Base-by-base conservation (phyloP, 352 stramenopile genomes). In the Nothophytophthora sp. region DNA sequence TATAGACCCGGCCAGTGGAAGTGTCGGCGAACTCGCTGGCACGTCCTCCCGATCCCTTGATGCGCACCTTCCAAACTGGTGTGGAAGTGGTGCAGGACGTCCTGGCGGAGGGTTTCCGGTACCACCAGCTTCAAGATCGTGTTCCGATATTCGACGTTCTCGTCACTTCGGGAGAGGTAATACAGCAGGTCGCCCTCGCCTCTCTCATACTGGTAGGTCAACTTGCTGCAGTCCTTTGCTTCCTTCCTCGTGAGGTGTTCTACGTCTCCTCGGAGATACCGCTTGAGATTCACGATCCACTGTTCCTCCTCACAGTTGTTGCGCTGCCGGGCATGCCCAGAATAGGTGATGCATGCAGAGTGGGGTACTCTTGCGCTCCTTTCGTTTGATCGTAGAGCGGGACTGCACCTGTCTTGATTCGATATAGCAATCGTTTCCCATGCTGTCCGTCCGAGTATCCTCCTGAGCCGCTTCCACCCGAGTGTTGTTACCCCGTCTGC, bases 71-170 rank as follows among this genome's bases (percentile, higher is more conserved):
- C 18, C 12, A 53, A 18, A 18, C 39, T 52, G 0, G 23, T 12
- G 24, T 59, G 49, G 19, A 49, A 55, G 18, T 55, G 43, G 29
- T 55, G 43, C 6, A 59, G 18, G 2, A 59, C 23, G 2, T 51
- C 55, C 6, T 47, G n/a, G 13, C 50, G 30, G 0, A 65, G 28
- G 0, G 34, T 55, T 9, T 35, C 30, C 11, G 48, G 43, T 1
- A 52, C 15, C 0, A 55, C 48, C 25, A 60, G 16, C 37, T 45
- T 44, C 19, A 41, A 15, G 45, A 38, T 38, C 33, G 33, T 38
- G 33, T 38, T 16, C 11, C 33, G 33, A 38, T 38, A 8, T 19
- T 9, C 33, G 33, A 16, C 15, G 7, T 8, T 18, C 15, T 38
- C 33, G 33, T 38, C 33, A 20, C 33, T 16, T 16, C 5, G 7